Base-by-base conservation (phyloP, 2,329 filamentous ascomycete genomes). In the Sporothrix pallida region DNA sequence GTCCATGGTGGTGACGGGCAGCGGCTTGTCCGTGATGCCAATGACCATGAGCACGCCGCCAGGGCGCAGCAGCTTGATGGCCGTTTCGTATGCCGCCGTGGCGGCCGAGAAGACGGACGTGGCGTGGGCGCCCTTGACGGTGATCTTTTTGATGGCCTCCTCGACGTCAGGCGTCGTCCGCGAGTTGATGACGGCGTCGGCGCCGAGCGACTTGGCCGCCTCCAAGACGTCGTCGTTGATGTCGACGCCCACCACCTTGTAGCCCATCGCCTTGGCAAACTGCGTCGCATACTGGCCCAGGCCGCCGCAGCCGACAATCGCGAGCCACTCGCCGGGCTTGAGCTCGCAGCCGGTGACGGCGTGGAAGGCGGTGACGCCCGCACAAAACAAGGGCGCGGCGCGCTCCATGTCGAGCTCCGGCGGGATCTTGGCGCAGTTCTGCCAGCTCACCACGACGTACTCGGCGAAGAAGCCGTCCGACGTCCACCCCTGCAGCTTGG, bases 261-360 rank as follows among this genome's bases (percentile, higher is more conserved):
- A 77, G 1, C 77, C 77, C 77, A 78, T 75, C 2, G 78, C 76
- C 69, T 77, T 78, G 26, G 77, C 78, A 50, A 77, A 79, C 72
- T 78, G 77, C 26, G 78, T 46, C 7, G 75, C 78, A 2, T 79
- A 69, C 26, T 78, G 76, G 3, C 78, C 78, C n/a, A 79, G 74
- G 0, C 78, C 78, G 3, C 78, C 78, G 15, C 77, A 76, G 17
- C 78, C 78, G 10, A 79, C 71, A 48, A 79, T 74, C 3, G 77
- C 78, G 10, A 79, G 70, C 78, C 78, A 79, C 26, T 77, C 75
- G 13, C 72, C 77, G 0, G 72, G 50, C 12, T 68, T 10, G 1
- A 78, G 88, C 44, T 86, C 87, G 1, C 90, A 91, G 81, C 93
- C 91, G 82, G 93, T 93, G 74, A 94, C 80, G 26, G 90, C 91